Percentiles rank a stretch among this genome's conserved stretches.
Evolutionary conservation across 108 stramenopile species (phyloP).

Genomic region (Fistulifera solaris): DNA sequence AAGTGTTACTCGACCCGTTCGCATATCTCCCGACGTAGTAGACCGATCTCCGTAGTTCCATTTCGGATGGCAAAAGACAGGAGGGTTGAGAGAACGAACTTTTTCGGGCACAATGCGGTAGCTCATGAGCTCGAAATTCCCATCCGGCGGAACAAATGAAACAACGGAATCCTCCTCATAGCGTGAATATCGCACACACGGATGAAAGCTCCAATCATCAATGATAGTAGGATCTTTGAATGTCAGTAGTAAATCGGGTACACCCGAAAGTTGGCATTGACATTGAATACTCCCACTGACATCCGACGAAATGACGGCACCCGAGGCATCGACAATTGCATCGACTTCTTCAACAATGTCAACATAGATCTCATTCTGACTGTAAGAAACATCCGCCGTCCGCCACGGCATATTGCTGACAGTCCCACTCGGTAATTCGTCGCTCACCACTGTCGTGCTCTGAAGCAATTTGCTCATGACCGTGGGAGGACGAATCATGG

Average conservation of each 20-base stretch:
- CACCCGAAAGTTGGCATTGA: slow-evolving; percentile 85
- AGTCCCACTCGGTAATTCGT: slow-evolving; percentile 80
- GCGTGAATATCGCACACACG: slow-evolving; percentile 92
- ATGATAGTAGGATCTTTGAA: slow-evolving; percentile 86
- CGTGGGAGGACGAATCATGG: slow-evolving; percentile 90
- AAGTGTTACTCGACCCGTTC: slow-evolving; percentile 44
- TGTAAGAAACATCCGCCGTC: slow-evolving; percentile 84
- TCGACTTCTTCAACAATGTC: slow-evolving; percentile 97
- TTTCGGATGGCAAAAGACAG: slow-evolving; percentile 73
- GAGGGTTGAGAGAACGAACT: slow-evolving; percentile 43
- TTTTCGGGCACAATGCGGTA: slow-evolving; percentile 66
- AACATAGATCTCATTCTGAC: slow-evolving; percentile 95
- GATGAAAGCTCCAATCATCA: slow-evolving; percentile 97
- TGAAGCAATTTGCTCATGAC: slow-evolving; percentile 72
- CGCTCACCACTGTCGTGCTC: slow-evolving; percentile 41
- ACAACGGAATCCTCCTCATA: slow-evolving; percentile 90
- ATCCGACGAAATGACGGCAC: slow-evolving; percentile 82
- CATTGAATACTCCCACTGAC: slow-evolving; percentile 88
- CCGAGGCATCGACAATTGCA: slow-evolving; percentile 83
- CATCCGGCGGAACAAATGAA: slow-evolving; percentile 98
- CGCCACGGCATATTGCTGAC: slow-evolving; percentile 98
- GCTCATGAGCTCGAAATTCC: slow-evolving; percentile 93
- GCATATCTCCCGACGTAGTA: slow-evolving; percentile 1
- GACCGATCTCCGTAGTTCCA: slow-evolving; percentile 40
- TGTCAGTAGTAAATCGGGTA: slow-evolving; percentile 90